Evolutionary conservation across 2,329 filamentous ascomycete genomes (phyloP), one percentile per base, ranked within the genome.

Genomic region (Didymella pomorum): DNA sequence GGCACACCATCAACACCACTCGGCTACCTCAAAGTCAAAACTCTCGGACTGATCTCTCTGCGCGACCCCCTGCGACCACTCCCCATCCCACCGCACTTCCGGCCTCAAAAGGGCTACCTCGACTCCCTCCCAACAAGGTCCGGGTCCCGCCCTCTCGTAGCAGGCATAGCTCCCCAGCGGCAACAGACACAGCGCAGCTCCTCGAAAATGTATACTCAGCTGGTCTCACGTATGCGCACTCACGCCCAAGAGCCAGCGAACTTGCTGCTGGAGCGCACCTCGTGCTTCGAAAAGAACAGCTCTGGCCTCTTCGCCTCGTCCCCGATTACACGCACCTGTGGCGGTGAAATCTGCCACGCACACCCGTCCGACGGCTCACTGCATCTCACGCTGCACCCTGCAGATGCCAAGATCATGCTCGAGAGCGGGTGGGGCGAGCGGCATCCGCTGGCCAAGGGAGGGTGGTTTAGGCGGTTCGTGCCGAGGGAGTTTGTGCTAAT

Each of bases 261-360:
- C 35, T 52, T 59, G 11, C 65, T 82, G 18, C 23, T 69, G 2
- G 69, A 87, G 9, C 89, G 86, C 0, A 89, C 84, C 1, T 92
- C 88, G 1, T 93, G 90, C 71, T 88, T 95, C 65, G 92, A 95
- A 76, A 94, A 93, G 79, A 88, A 94, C 71, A 89, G 89, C 41
- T 83, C 91, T 6, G 91, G 89, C 0, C 82, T 96, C 0, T 95
- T 94, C 75, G 84, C 89, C 1, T 81, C 79, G 2, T 81, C 84
- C 49, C 88, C 89, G 0, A 80, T 89, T 62, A 89, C 89, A 71
- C 84, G 86, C 28, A 91, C 87, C 11, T 92, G 89, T 67, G 86
- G 89, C 65, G 91, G 91, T n/a, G 92, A 96, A 77, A 85, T 96
- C 42, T 90, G 87, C 68, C 92, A 96, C 74, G 86, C 92, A 11